phyloP scores from a whole-genome alignment of 2,329 filamentous ascomycete species.

The Verticillium klebahnii region DNA sequence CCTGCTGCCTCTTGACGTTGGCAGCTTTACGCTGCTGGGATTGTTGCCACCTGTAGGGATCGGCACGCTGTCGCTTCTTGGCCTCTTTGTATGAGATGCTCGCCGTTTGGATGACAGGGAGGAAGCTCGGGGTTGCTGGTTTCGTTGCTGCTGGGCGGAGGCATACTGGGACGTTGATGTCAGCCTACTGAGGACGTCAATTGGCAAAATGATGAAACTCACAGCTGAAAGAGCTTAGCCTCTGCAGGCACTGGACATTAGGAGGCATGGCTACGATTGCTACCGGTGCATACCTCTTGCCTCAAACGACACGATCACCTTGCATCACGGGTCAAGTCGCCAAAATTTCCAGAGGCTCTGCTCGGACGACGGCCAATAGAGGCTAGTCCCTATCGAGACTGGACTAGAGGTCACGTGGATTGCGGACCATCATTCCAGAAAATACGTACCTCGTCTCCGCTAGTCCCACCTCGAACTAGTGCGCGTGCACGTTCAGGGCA shows the following conservation, averaged over 20 bases:
- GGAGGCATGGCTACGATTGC: slow-evolving; percentile 54
- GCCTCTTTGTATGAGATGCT: slow-evolving; percentile 58
- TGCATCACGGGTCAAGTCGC: slow-evolving; percentile 6
- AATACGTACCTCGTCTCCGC: not conserved
- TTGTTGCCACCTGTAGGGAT: slow-evolving; percentile 80
- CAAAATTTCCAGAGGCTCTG: slow-evolving; percentile 10
- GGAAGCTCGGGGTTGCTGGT: slow-evolving; percentile 41
- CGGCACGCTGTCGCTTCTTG: slow-evolving; percentile 63
- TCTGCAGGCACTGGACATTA: slow-evolving; percentile 57
- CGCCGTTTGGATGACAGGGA: slow-evolving; percentile 61
- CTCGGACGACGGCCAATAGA: not conserved
- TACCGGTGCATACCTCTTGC: slow-evolving; percentile 11
- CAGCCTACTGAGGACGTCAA: slow-evolving; percentile 4
- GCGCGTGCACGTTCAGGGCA: slow-evolving; percentile 9
- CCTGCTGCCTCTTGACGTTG: slow-evolving; percentile 70
- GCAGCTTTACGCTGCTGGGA: slow-evolving; percentile 78
- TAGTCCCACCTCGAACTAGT: slow-evolving; percentile 21
- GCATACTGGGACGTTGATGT: slow-evolving; percentile 44
- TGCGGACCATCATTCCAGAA: not conserved
- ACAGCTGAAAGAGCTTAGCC: slow-evolving; percentile 58
- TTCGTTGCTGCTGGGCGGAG: slow-evolving; percentile 47
- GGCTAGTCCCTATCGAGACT: slow-evolving; percentile 9
- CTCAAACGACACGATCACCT: slow-evolving; percentile 7
- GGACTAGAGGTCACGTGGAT: slow-evolving; percentile 26
- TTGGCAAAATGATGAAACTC: slow-evolving; percentile 22